Evolutionary conservation across 2,329 filamentous ascomycete genomes (phyloP), one percentile per base, ranked within the genome.

Genomic region (Arthroderma sp.): DNA sequence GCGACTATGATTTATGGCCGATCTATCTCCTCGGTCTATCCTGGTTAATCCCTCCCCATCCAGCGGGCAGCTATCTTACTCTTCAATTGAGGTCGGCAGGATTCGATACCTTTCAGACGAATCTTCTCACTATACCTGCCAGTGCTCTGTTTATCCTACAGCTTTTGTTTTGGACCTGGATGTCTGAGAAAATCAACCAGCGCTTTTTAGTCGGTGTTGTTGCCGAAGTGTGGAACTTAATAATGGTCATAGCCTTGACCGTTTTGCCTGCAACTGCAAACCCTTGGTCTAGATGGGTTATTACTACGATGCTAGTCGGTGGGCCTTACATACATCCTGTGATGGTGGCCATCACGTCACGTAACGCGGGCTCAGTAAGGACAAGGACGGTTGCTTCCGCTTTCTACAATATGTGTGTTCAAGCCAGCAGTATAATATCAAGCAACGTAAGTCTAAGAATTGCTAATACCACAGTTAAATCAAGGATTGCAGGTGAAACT

Each of bases 41-140:
- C 0, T 70, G 67, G 66, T 50, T 63, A 52, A 61, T 67, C 11
- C 62, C 69, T 2, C 59, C 54, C 7, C 54, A 53, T 0, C 62
- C 63, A 1, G 60, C 60, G 6, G 55, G 55, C 1, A 57, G 43
- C 42, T 68, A 68, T 36, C 57, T 68, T 43, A 65, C 62, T 11
- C 51, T 68, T 7, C 53, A 65, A 41, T 52, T 73, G 1, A 73
- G 71, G 49, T 66, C 72, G 2, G 62, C 80, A 4, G 76, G 68
- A 8, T 80, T 78, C 61, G 61, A 61, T 40, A 76, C 74, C 1
- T 74, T 82, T 54, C 61, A 75, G 30, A 73, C 72, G 29, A 83
- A 81, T 51, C 64, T 83, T 48, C 68, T 83, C 22, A 76, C 76
- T 1, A 79, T 81, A 9, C 76, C 75, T 0, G 70, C 74, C 0